Evolutionary conservation across 441 rosid species (phyloP).

Genomic region (Arabidopsis hybrid): DNA sequence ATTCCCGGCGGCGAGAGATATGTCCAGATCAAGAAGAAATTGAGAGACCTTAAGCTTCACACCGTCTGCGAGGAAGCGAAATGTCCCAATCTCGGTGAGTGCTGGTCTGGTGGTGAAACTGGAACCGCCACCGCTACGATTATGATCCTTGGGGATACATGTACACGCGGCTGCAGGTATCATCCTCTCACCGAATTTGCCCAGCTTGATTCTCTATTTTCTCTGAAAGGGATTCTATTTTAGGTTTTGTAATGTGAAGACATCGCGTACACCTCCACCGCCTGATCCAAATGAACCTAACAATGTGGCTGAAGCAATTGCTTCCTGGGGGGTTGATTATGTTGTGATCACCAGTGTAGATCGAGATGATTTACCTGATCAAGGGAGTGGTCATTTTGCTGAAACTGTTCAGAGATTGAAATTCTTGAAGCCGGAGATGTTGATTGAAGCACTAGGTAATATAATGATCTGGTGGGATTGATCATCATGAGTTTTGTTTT

Average conservation of each 20-base stretch:
- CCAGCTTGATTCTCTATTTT: neutral
- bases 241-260: conserved; percentile 97
- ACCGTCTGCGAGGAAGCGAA: conserved; percentile 97
- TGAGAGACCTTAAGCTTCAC: conserved; percentile 89
- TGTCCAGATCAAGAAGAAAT: conserved; percentile 94
- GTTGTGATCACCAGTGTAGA: conserved; percentile 98
- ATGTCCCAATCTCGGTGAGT: conserved; percentile 93
- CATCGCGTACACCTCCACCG: conserved; percentile 94
- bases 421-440: conserved; percentile 79
- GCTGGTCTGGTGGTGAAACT: conserved; percentile 99
- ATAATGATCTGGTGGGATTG: neutral
- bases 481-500: neutral
- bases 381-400: conserved; percentile 90
- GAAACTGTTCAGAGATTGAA: conserved; percentile 86
- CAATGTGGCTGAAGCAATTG: conserved; percentile 96
- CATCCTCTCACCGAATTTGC: neutral
- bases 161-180: conserved; percentile 97
- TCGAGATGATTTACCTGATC: conserved; percentile 92
- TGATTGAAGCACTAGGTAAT: conserved; percentile 95
- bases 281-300: conserved; percentile 88
- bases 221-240: conserved; percentile 19
- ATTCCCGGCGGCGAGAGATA: conserved; percentile 95
- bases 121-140: conserved; percentile 97
- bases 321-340: conserved; percentile 98
- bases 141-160: conserved; percentile 96